Evolutionary conservation across 2,329 filamentous ascomycete species (phyloP), one percentile per base, ranked within the genome.

Genomic region (Fusarium sambucinum): DNA sequence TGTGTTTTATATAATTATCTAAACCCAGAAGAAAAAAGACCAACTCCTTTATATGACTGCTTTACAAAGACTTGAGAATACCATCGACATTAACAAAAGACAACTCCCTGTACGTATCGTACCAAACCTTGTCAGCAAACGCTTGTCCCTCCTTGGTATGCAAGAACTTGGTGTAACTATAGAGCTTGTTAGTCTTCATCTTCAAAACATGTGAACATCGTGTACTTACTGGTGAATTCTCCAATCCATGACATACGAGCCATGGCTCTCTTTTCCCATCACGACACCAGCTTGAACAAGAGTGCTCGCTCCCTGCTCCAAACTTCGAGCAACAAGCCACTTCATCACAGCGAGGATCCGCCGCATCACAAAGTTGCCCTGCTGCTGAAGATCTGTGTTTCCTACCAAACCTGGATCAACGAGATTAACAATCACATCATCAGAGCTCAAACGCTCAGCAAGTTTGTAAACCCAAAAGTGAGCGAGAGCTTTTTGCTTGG

Each of bases 401-500:
- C 76, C 79, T 10, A 79, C 75, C 44, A 79, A 75, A 0, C 81
- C 84, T 1, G 84, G 84, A 21, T 84, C 82, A 2, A 80, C 82
- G 2, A 84, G 61, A 53, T 85, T 86, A 40, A 86, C 73, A 10
- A 82, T 63, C 0, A 84, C 79, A 35, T 83, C 78, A 3, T 83
- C 76, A 0, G 79, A 64, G 2, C 74, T 75, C 1, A 84, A 76
- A 21, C 76, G 74, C 17, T 81, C 77, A 7, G 69, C 72, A 0
- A 84, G 65, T 52, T 80, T 79, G 63, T 69, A 68, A 4, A 77
- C 67, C 68, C 80, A 81, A 29, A 81, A 67, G 25, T 78, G 76
- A 3, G 70, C 67, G 0, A 82, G 67, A 0, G 75, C 72, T 55
- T 81, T 82, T 21, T 66, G 69, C 3, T 47, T 48, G 10, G 56